Conservation (phyloP, 1,284 basidiomycete genomes). For the Paramarasmius palmivorus region DNA sequence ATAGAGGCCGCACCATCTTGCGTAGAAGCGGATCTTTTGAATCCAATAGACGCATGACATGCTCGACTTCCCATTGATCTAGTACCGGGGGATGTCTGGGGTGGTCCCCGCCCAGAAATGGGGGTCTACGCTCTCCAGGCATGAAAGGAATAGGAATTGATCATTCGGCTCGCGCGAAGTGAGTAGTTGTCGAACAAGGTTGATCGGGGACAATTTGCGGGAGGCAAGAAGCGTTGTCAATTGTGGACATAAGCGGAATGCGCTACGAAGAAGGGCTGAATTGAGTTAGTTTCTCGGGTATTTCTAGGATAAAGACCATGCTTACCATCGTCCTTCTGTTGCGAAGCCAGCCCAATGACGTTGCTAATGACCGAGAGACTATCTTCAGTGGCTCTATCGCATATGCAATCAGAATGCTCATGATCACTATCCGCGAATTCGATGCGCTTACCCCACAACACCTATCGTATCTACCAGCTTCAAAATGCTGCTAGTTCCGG, state of each 20-base stretch:
- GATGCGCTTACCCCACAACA: constrained; percentile 22
- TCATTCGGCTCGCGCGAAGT: constrained; percentile 58
- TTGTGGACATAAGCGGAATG: constrained; percentile 46
- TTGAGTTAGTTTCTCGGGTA: constrained; percentile 8
- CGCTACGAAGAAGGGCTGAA: constrained; percentile 44
- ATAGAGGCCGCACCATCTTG: constrained; percentile 44
- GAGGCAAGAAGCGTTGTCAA: constrained; percentile 24
- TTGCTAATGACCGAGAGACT: constrained; percentile 38
- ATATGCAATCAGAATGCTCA: constrained; percentile 12
- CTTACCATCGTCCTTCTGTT: constrained; percentile 34
- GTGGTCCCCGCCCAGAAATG: constrained; percentile 66
- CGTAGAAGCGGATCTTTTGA: constrained; percentile 60
- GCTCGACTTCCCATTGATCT: constrained; percentile 69
- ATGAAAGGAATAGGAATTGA: constrained; percentile 63
- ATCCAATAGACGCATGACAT: constrained; percentile 64
- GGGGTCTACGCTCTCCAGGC: constrained; percentile 57
- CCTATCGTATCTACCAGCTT: constrained; percentile 22
- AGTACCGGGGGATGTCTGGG: constrained; percentile 49
- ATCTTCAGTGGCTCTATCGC: constrained; percentile 26
- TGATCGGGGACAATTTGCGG: constrained; percentile 40
- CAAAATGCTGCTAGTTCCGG: constrained; percentile 19
- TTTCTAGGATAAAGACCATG: background rate
- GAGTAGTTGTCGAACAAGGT: constrained; percentile 56
- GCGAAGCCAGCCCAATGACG: constrained; percentile 36
- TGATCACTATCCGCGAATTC: constrained; percentile 17